Conservation (phyloP, 257 asterid species). For the Lantana camara region DNA sequence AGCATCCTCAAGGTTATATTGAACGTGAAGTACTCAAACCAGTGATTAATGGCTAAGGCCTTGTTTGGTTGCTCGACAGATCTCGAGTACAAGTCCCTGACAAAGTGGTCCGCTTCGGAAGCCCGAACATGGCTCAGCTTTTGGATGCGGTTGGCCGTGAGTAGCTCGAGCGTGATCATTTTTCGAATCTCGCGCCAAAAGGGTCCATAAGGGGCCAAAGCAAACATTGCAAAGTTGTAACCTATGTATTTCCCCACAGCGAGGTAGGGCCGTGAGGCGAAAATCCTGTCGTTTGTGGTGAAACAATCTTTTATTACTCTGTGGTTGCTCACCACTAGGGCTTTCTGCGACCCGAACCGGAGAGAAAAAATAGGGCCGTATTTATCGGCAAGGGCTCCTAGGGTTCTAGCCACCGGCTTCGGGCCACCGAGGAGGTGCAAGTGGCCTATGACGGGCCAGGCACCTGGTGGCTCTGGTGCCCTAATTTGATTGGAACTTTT, state of each 20-base stretch:
- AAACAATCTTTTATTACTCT: conserved; percentile 53
- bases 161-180: conserved; percentile 48
- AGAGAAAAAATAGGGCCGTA: conserved; percentile 60
- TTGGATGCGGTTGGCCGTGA: conserved; percentile 41
- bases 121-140: conserved; percentile 43
- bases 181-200: conserved; percentile 63
- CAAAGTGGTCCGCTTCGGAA: conserved; percentile 36
- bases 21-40: conserved; percentile 48
- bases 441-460: conserved; percentile 69
- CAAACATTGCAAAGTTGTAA: conserved; percentile 38
- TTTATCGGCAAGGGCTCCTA: conserved; percentile 59
- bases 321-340: conserved; percentile 54
- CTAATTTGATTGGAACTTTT: not conserved
- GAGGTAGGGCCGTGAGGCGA: conserved; percentile 47
- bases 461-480: conserved; percentile 50
- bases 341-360: conserved; percentile 46
- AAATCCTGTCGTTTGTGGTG: conserved; percentile 51
- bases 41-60: conserved; percentile 26
- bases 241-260: conserved; percentile 42
- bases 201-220: conserved; percentile 52
- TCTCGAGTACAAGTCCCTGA: conserved; percentile 32
- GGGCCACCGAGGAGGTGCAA: conserved; percentile 51
- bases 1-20: conserved; percentile 42
- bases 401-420: conserved; percentile 38
- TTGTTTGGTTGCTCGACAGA: not conserved